Base-by-base conservation (phyloP, 139 green algal species). In the Nannochloris sp. region DNA sequence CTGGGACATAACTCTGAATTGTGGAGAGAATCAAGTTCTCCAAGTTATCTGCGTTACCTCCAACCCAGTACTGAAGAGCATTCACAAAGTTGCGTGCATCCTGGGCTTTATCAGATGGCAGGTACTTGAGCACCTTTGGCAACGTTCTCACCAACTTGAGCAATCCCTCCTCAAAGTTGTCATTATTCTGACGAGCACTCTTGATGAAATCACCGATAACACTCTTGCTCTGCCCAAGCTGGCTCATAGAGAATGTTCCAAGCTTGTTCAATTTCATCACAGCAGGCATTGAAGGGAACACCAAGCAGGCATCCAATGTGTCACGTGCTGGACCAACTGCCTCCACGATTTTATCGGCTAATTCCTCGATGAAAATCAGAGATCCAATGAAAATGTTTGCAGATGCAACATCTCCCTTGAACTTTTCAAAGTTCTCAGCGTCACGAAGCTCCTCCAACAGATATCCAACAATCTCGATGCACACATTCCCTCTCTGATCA, bases 201-300 rank as follows among this genome's bases (percentile, higher is more conserved):
- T 89, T 87, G 81, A 99, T 96, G 80, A 99, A 97, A 61, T 97
- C 85, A 20, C 81, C 84, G 60, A 99, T 93, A 50, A 92, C 82
- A 62, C 67, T 87, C 86, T 99, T 98, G 66, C 63, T 79, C 80
- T 95, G 83, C 1, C 93, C 90, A 67, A 98, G 90, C 84, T 99
- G 91, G 13, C 74, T 65, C 91, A 99, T 96, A 69, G 77, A 87
- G 82, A 99, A 99, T 14, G 89, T 90, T 65, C 93, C 93, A 63
- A 99, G 85, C 88, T 99, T 99, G 89, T 99, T 99, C 14, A 96
- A 80, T 73, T 84, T 82, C 93, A 99, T 98, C 40, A 99, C 93
- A 4, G 82, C 85, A 50, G 93, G 93, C 93, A 99, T 99, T 59
- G 93, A 99, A 48, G 93, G 93, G 85, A 99, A 99, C 56, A 99